phyloP scores from a whole-genome alignment of 2,329 filamentous ascomycete genomes.

The Sclerotiophoma versabilis region DNA sequence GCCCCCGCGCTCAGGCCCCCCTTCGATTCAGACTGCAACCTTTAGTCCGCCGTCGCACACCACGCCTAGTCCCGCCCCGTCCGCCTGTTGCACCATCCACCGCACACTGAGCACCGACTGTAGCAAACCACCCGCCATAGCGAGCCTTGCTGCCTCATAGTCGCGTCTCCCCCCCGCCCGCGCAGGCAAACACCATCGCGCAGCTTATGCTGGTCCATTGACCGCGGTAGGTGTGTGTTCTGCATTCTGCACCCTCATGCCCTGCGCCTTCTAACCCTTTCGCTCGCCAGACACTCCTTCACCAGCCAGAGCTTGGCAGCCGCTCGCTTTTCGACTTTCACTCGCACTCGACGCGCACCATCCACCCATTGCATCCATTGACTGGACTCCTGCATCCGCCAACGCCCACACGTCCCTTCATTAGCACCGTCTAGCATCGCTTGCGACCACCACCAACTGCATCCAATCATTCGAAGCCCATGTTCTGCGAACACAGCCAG shows the following conservation, averaged over 20 bases:
- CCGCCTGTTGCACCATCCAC: slow-evolving; percentile 27
- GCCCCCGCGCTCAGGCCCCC: slow-evolving; percentile 16
- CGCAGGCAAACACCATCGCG: slow-evolving; percentile 19
- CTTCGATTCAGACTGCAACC: slow-evolving; percentile 12
- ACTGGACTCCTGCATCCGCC: slow-evolving; percentile 42
- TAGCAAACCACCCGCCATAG: slow-evolving; percentile 18
- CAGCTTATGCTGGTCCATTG: slow-evolving; percentile 45
- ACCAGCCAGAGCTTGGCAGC: slow-evolving; percentile 49
- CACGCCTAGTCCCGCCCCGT: slow-evolving; percentile 30
- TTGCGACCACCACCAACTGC: slow-evolving; percentile 33
- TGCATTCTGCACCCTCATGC: not conserved
- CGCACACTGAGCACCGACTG: slow-evolving; percentile 16
- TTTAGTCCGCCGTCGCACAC: slow-evolving; percentile 24
- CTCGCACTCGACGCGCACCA: slow-evolving; percentile 25
- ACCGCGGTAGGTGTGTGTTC: slow-evolving; percentile 39
- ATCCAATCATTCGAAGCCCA: slow-evolving; percentile 36
- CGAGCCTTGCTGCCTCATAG: slow-evolving; percentile 23
- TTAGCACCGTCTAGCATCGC: slow-evolving; percentile 24
- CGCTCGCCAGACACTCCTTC: slow-evolving; percentile 15
- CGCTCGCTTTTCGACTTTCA: slow-evolving; percentile 50
- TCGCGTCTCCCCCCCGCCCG: slow-evolving; percentile 17
- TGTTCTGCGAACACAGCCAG: slow-evolving; percentile 30
- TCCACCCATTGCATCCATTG: slow-evolving; percentile 42
- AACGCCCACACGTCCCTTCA: slow-evolving; percentile 42
- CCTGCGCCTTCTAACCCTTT: not conserved